Evolutionary conservation across 164 flowering plant species (phyloP).

Genomic region (Vitis vinifera): ASM3070453v1 NC_081805.1:8081001-8081500

Average conservation of each 20-base stretch:
- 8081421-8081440: no score
- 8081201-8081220: constrained; percentile 47
- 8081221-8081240: constrained; percentile 25
- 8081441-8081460: no score
- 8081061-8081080: constrained; percentile 5
- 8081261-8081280: neutral
- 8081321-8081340: neutral
- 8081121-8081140: neutral
- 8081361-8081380: neutral
- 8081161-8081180: constrained; percentile 43
- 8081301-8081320: neutral
- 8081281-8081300: no score
- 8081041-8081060: neutral
- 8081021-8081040: no score
- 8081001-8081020: no score
- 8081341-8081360: constrained; percentile 15
- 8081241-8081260: constrained; percentile 12
- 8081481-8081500: no score
- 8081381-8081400: no score
- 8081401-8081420: no score
- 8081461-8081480: no score
- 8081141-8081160: constrained; percentile 5
- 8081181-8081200: constrained; percentile 40
- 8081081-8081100: neutral
- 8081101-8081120: neutral